Conservation (phyloP, 1,139 yeast genomes). For the Suzukiozyma palmioleophila region DNA sequence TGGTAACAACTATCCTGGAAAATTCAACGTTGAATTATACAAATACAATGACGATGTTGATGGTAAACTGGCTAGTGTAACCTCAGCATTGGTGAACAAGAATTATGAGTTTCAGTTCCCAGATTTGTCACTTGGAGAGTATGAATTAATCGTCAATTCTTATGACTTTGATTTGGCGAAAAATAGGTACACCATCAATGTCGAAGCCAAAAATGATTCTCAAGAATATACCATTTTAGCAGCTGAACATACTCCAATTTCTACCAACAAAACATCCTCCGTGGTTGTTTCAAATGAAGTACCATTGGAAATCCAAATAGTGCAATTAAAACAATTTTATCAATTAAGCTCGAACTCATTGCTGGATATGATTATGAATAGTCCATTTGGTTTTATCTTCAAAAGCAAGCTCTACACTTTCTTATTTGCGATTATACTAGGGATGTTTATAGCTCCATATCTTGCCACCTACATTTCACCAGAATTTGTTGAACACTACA, state of each 20-base stretch:
- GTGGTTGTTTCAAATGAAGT: conserved; percentile 12
- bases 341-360: conserved; percentile 32
- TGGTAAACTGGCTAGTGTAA: conserved; percentile 6
- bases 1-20: conserved; percentile 32
- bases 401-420: conserved; percentile 33
- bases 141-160: conserved; percentile 30
- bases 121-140: conserved; percentile 26
- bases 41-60: conserved; percentile 8
- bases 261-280: conserved; percentile 16
- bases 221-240: conserved; percentile 15
- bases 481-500: conserved; percentile 33
- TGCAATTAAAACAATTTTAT: conserved; percentile 28
- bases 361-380: conserved; percentile 29
- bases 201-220: conserved; percentile 14
- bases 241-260: conserved; percentile 19
- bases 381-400: conserved; percentile 45
- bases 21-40: conserved; percentile 29
- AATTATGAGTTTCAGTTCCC: conserved; percentile 23
- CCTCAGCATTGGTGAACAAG: conserved; percentile 19
- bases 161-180: conserved; percentile 31
- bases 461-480: conserved; percentile 30
- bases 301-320: conserved; percentile 22
- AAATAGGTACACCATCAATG: conserved; percentile 25
- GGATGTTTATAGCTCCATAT: conserved; percentile 34
- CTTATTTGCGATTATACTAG: conserved; percentile 25